phyloP scores from a whole-genome alignment of 169 alveolate species.

The Plasmodium gaboni region DNA sequence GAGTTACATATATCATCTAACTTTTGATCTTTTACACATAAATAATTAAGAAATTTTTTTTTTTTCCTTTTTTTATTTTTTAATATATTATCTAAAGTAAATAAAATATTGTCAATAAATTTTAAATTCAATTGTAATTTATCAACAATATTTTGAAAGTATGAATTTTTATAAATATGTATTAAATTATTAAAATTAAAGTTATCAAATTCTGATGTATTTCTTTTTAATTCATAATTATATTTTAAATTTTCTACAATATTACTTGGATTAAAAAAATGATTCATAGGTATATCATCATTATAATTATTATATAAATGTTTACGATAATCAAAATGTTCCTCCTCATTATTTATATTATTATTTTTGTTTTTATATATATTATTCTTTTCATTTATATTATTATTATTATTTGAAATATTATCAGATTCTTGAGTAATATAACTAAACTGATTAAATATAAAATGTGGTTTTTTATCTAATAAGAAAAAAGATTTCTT shows the following conservation, averaged over 20 bases:
- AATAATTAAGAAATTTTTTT: conserved; percentile 37
- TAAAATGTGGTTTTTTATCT: conserved; percentile 45
- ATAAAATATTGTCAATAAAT: conserved; percentile 58
- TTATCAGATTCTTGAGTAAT: conserved; percentile 9
- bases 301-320: not conserved
- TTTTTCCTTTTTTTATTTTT: conserved; percentile 34
- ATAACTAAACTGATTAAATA: conserved; percentile 51
- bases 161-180: conserved; percentile 41
- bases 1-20: conserved; percentile 70
- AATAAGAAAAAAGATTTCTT: conserved; percentile 60
- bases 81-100: conserved; percentile 26
- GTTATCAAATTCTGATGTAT: conserved; percentile 23
- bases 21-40: conserved; percentile 64
- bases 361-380: too few species aligned
- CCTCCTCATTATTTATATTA: too few species aligned
- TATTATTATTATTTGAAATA: too few species aligned
- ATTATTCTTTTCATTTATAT: too few species aligned
- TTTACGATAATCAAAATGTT: not conserved
- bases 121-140: conserved; percentile 60
- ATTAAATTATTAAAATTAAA: conserved; percentile 31
- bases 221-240: conserved; percentile 50
- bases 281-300: conserved; percentile 25
- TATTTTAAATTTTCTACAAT: conserved; percentile 64
- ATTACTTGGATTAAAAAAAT: conserved; percentile 42
- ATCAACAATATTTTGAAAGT: conserved; percentile 68